These are phyloP conservation scores for Arabidopsis arenosa DNA, from an alignment of 345 rosid genomes.

Conservation along the genomic window DNA sequence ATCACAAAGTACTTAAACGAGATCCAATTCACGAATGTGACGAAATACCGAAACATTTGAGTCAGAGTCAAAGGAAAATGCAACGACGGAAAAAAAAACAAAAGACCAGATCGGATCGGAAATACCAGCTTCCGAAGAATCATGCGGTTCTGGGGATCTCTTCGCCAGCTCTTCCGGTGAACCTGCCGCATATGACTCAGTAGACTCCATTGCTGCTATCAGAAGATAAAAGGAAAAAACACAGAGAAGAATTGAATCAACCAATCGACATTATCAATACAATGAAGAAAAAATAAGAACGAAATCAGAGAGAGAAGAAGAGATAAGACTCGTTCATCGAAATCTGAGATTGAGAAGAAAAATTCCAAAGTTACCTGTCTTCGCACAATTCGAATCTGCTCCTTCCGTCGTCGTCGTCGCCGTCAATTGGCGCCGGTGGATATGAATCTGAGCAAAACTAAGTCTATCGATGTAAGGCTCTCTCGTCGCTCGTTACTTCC, in stretches of 20 bases:
- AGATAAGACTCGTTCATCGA: slow-evolving; percentile 33
- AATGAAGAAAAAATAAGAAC: slow-evolving; percentile 4
- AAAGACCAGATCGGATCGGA: slow-evolving; percentile 56
- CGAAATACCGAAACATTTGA: background rate
- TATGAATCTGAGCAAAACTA: slow-evolving; percentile 20
- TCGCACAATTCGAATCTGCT: slow-evolving; percentile 39
- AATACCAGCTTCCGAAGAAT: slow-evolving; percentile 75
- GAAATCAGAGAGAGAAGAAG: background rate
- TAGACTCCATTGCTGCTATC: slow-evolving; percentile 72
- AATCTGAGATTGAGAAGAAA: slow-evolving; percentile 43
- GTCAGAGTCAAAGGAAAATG: background rate
- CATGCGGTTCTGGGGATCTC: slow-evolving; percentile 73
- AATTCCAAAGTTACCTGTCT: slow-evolving; percentile 19
- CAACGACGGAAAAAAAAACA: background rate
- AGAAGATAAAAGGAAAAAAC: background rate
- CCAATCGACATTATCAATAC: slow-evolving; percentile 35
- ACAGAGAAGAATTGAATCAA: slow-evolving; percentile 6
- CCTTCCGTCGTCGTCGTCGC: slow-evolving; percentile 15
- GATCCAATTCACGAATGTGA: slow-evolving; percentile 31
- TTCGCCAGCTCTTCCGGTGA: slow-evolving; percentile 75
- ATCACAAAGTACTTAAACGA: slow-evolving; percentile 7
- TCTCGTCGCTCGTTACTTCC: slow-evolving; percentile 11
- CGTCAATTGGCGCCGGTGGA: slow-evolving; percentile 15
- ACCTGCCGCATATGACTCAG: slow-evolving; percentile 79
- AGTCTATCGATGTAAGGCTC: slow-evolving; percentile 3